phyloP scores from a whole-genome alignment of 306 rosid genomes.

The Castanea mollissima region DNA sequence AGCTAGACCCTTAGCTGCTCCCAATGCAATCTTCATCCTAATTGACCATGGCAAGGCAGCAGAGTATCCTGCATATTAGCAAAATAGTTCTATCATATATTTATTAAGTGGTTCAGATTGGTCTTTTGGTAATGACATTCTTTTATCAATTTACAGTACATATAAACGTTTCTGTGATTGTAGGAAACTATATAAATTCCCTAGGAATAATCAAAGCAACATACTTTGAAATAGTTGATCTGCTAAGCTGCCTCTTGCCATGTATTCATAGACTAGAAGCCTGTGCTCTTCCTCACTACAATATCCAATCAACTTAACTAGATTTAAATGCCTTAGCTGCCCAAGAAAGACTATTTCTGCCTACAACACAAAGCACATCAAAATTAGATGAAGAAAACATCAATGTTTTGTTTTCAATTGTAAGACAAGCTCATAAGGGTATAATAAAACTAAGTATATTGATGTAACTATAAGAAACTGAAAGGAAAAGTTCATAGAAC shows the following conservation, averaged over 20 bases:
- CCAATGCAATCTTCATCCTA: slow-evolving; percentile 74
- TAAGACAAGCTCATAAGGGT: too few species aligned
- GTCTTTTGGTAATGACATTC: too few species aligned
- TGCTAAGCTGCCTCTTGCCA: slow-evolving; percentile 76
- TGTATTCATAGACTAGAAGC: slow-evolving; percentile 74
- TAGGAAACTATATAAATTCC: too few species aligned
- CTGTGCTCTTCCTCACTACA: slow-evolving; percentile 73
- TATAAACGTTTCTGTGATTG: too few species aligned
- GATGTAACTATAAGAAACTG: not conserved
- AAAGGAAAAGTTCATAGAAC: slow-evolving; percentile 10
- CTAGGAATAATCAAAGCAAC: slow-evolving; percentile 17
- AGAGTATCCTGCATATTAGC: slow-evolving; percentile 48
- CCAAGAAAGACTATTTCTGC: slow-evolving; percentile 82
- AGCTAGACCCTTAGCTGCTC: slow-evolving; percentile 73
- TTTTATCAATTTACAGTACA: too few species aligned
- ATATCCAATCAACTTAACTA: slow-evolving; percentile 75
- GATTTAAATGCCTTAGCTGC: slow-evolving; percentile 73
- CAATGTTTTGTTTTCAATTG: too few species aligned
- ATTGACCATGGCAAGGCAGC: slow-evolving; percentile 73
- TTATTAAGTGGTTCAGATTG: too few species aligned
- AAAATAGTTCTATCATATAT: too few species aligned
- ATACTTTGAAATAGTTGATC: slow-evolving; percentile 68
- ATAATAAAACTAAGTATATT: too few species aligned
- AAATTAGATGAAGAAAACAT: too few species aligned
- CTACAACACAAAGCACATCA: slow-evolving; percentile 29